Evolutionary conservation across 192 early-diverging fungal species (phyloP).

Genomic region (Linderina pennispora): DNA sequence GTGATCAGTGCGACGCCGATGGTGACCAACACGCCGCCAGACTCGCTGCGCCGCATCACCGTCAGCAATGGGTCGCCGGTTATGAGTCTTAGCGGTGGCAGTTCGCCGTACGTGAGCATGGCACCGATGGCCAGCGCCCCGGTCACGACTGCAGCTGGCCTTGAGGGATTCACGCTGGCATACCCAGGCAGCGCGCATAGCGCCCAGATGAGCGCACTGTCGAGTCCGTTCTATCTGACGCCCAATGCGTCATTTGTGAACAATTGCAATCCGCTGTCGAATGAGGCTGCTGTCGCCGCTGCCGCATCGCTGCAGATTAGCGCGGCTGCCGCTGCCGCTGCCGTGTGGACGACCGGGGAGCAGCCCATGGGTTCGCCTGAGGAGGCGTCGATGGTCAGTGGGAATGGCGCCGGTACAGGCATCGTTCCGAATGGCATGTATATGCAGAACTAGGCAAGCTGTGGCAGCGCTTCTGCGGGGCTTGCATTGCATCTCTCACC

Average conservation of each 20-base stretch:
- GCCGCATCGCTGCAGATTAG: background rate
- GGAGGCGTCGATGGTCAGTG: no score
- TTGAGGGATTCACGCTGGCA: background rate
- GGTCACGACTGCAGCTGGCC: background rate
- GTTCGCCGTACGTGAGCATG: background rate
- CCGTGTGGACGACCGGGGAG: no score
- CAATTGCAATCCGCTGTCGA: background rate
- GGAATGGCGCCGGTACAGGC: no score
- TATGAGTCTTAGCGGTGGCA: background rate
- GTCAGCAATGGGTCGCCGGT: background rate
- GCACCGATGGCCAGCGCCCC: background rate
- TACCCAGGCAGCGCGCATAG: background rate
- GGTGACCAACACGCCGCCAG: background rate
- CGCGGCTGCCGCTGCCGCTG: background rate
- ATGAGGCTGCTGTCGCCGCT: background rate
- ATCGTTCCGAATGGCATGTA: no score
- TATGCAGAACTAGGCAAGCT: no score
- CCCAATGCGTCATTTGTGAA: background rate
- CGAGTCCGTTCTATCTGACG: background rate
- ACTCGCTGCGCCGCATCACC: background rate
- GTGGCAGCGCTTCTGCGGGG: no score
- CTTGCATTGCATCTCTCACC: no score
- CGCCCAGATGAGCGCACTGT: background rate
- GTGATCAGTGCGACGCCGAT: no score
- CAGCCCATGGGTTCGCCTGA: no score